phyloP scores from a whole-genome alignment of 2,329 filamentous ascomycete genomes.

The Cladosporium cucumerinum region DNA sequence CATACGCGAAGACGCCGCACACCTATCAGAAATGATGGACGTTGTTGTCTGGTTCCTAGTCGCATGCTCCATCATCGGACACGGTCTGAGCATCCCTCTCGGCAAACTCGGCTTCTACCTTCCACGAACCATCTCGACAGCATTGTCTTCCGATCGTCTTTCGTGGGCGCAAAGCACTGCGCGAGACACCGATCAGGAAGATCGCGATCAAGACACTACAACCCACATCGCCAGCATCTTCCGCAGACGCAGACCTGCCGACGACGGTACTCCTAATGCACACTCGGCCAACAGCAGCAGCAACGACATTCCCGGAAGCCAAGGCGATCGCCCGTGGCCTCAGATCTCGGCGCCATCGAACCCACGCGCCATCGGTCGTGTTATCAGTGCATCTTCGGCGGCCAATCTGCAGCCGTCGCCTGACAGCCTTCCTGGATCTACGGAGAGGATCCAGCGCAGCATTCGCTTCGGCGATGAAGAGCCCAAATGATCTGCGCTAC shows the following conservation, averaged over 20 bases:
- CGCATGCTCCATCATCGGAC: slow-evolving; percentile 79
- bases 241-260: slow-evolving; percentile 14
- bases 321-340: background rate
- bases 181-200: slow-evolving; percentile 17
- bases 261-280: background rate
- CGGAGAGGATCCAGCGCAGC: slow-evolving; percentile 26
- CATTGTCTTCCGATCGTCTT: slow-evolving; percentile 43
- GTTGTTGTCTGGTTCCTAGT: slow-evolving; percentile 83
- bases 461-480: slow-evolving; percentile 33
- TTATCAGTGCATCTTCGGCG: background rate
- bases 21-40: slow-evolving; percentile 63
- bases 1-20: slow-evolving; percentile 62
- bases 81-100: slow-evolving; percentile 77
- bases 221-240: slow-evolving; percentile 1
- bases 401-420: background rate
- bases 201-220: slow-evolving; percentile 11
- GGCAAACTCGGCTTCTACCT: slow-evolving; percentile 63
- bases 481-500: background rate
- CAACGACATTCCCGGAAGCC: background rate
- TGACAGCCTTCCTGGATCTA: background rate
- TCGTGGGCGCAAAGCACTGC: slow-evolving; percentile 23
- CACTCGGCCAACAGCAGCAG: background rate
- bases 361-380: background rate
- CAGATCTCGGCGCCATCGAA: background rate
- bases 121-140: slow-evolving; percentile 60